phyloP scores from a whole-genome alignment of 2,329 filamentous ascomycete genomes.

The Colletotrichum sansevieriae region DNA sequence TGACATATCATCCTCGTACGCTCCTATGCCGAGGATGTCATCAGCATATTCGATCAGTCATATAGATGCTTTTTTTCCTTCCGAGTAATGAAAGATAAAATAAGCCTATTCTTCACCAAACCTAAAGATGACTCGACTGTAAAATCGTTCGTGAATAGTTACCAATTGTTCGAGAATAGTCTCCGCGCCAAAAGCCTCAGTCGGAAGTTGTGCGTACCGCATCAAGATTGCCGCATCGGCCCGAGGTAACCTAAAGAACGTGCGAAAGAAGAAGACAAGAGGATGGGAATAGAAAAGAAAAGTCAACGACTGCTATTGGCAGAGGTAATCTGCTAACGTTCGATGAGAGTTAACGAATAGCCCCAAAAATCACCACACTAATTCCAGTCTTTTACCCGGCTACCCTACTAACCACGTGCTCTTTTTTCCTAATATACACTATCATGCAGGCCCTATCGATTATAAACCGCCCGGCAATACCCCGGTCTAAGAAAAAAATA shows the following conservation, averaged over 20 bases:
- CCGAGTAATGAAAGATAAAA: not conserved
- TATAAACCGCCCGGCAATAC: not conserved
- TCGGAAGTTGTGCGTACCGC: constrained; percentile 11
- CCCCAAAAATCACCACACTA: not conserved
- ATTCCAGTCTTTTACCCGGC: not conserved
- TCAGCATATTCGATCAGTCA: not conserved
- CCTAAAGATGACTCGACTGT: not conserved
- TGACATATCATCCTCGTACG: not conserved
- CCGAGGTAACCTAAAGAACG: not conserved
- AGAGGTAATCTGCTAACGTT: no score
- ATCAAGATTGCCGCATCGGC: not conserved
- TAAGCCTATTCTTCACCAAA: not conserved
- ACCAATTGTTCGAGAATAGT: constrained; percentile 8
- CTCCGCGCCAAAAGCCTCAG: not conserved
- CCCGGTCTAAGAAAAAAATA: not conserved
- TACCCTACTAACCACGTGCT: constrained; percentile 8
- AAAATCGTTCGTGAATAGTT: constrained; percentile 1
- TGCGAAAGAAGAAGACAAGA: no score
- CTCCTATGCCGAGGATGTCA: no score
- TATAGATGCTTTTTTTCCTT: not conserved
- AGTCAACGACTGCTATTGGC: no score
- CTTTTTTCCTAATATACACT: not conserved
- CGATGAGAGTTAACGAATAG: not conserved
- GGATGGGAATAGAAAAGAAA: no score
- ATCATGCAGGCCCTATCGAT: not conserved